Conservation (phyloP, 2,329 filamentous ascomycete species). For the Alternaria incomplexa region DNA sequence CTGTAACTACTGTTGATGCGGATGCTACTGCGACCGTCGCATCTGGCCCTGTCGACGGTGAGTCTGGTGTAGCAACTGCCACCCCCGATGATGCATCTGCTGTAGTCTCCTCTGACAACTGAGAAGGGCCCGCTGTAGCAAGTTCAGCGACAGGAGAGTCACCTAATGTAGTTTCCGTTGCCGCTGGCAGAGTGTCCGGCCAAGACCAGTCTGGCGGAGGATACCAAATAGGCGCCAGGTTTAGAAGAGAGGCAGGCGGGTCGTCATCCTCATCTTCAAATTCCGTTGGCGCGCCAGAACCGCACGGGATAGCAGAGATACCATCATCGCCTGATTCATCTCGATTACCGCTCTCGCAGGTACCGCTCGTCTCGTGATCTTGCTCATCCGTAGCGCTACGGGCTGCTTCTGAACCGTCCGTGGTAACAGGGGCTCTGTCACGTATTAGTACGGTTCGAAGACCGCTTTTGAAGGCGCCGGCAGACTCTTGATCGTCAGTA, state of each 20-base stretch:
- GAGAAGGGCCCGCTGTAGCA: neutral
- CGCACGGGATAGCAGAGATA: neutral
- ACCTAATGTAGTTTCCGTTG: neutral
- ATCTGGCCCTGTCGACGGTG: neutral
- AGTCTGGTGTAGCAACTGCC: neutral
- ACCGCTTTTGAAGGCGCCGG: neutral
- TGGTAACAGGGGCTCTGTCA: neutral
- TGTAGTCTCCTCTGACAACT: neutral
- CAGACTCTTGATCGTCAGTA: neutral
- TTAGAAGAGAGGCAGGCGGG: slow-evolving; percentile 2
- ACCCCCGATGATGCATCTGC: neutral
- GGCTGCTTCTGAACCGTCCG: neutral
- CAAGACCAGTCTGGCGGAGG: neutral
- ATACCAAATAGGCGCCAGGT: neutral
- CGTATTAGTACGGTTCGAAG: neutral
- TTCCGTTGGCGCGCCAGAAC: neutral
- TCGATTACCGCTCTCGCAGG: neutral
- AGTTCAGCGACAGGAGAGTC: neutral
- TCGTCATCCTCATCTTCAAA: neutral
- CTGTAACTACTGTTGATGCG: neutral
- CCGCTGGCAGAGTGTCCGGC: neutral
- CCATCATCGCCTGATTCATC: neutral
- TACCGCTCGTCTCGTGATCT: neutral
- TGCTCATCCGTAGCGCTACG: neutral
- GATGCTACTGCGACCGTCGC: neutral